Evolutionary conservation across 352 stramenopile genomes (phyloP), one percentile per base, ranked within the genome.

Genomic region (Phytophthora citricola): DNA sequence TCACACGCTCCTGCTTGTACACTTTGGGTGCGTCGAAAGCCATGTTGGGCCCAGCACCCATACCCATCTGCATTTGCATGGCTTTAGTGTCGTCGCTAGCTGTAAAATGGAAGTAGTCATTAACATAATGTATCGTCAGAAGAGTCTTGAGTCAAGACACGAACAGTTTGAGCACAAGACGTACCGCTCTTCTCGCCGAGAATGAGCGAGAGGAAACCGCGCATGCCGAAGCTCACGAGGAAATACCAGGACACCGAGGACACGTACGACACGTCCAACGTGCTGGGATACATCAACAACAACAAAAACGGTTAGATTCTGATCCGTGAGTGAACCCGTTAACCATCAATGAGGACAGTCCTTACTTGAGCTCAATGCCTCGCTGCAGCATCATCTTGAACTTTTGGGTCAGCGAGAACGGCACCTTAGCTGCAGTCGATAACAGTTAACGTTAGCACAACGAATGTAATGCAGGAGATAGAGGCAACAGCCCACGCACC

Each of bases 371-470:
- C 60, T 98, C 93, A 80, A 98, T 96, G 61, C 97, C 98, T 38
- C 95, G 87, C 87, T 99, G 98, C 47, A 99, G 97, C 90, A 96
- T 99, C 69, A 94, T 85, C 81, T 99, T 99, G 73, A 99, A 99
- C 45, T 98, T 97, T 26, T 97, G 89, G 8, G 97, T 99, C 50
- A 99, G 75, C 50, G 93, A 97, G 79, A 99, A 99, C 41, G 98
- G 98, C 26, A 99, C 93, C 78, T 98, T 98, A 45, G 98, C 90
- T 95, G 59, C 4, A 50, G 20, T 36, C 11, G 9, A 29, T 36
- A 12, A 36, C 31, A 36, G 9, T 14, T 36, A 4, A 4, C 0
- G 10, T 36, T 14, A 36, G 31, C 31, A 34, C 29, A 36, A 36
- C 14, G 10, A 36, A 36, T 14, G 12, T 12, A 14, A 14, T 14